Evolutionary conservation across 352 stramenopile species (phyloP), one percentile per base, ranked within the genome.

Genomic region (Pythium phragmitis): DNA sequence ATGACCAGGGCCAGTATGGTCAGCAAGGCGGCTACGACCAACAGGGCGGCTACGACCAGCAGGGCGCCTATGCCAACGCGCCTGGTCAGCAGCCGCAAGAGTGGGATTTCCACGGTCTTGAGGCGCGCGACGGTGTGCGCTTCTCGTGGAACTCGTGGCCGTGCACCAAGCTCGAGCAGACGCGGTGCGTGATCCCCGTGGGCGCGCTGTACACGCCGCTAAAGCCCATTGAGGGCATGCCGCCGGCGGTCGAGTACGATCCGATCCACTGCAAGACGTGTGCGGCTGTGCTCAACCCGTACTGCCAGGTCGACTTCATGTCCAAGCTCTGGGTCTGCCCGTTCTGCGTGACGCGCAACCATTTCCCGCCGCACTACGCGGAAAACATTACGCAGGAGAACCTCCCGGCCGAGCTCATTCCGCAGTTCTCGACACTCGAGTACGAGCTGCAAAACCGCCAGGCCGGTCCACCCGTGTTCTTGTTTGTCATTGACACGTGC

Each of bases 131-230:
- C 69, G 97, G 97, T 54, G 83, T 98, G 51, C 95, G 98, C 46
- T 98, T 99, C 68, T 98, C 93, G 50, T 99, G 98, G 88, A 99
- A 99, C 79, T 97, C 91, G 61, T 99, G 97, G 97, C 98, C 98
- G 37, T 97, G 86, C 65, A 98, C 90, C 46, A 94, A 98, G 52
- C 83, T 99, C 50, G 98, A 99, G 83, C 97, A 98, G 42, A 99
- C 96, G 30, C 87, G 96, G 17, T 97, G 94, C 63, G 97, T 99
- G n/a, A 96, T 99, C 37, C 98, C 98, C 16, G 88, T 98, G 33
- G 87, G 87, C 46, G 92, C 83, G 62, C 73, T 96, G 34, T 98
- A 98, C 82, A 98, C 98, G 57, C 98, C 98, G n/a, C 86, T 99
- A 36, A 99, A 99, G 79, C 91, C 89, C 36, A 98, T 99, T 46